Conservation (phyloP, 2,329 filamentous ascomycete genomes). For the Beauveria sp. region DNA sequence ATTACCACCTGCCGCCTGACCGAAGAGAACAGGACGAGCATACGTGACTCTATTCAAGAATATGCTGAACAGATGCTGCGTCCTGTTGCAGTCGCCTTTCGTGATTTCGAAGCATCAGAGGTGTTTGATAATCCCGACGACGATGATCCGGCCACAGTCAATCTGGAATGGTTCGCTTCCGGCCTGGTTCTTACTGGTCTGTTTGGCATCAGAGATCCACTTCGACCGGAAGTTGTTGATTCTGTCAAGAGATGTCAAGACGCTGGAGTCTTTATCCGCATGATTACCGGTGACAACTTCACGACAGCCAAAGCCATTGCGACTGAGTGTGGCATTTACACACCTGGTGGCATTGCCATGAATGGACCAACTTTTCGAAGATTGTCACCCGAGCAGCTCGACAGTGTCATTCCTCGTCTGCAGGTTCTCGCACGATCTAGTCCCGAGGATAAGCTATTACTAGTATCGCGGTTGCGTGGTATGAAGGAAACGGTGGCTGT, state of each 20-base stretch:
- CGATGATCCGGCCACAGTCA: constrained; percentile 26
- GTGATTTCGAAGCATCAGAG: constrained; percentile 47
- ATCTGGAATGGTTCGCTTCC: constrained; percentile 27
- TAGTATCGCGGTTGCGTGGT: constrained; percentile 56
- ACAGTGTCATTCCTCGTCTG: constrained; percentile 51
- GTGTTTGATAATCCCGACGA: constrained; percentile 19
- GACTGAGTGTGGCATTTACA: constrained; percentile 59
- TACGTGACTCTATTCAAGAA: constrained; percentile 27
- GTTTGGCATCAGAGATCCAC: constrained; percentile 61
- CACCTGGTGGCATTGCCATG: constrained; percentile 51
- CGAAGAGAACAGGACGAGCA: constrained; percentile 23
- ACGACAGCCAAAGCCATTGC: constrained; percentile 38
- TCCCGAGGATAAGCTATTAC: constrained; percentile 60
- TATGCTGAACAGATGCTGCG: constrained; percentile 62
- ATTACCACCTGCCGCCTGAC: constrained; percentile 22
- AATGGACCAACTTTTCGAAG: constrained; percentile 47
- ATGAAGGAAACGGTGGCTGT: constrained; percentile 61
- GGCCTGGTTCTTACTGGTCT: constrained; percentile 34
- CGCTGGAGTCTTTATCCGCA: constrained; percentile 59
- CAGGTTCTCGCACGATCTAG: constrained; percentile 63
- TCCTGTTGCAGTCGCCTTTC: constrained; percentile 58
- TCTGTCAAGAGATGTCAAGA: constrained; percentile 55
- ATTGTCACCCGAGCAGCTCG: constrained; percentile 39
- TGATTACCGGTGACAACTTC: constrained; percentile 47
- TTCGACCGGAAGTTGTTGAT: constrained; percentile 53